Conservation (phyloP, 2,329 filamentous ascomycete genomes). For the Pseudogymnoascus sp. region DNA sequence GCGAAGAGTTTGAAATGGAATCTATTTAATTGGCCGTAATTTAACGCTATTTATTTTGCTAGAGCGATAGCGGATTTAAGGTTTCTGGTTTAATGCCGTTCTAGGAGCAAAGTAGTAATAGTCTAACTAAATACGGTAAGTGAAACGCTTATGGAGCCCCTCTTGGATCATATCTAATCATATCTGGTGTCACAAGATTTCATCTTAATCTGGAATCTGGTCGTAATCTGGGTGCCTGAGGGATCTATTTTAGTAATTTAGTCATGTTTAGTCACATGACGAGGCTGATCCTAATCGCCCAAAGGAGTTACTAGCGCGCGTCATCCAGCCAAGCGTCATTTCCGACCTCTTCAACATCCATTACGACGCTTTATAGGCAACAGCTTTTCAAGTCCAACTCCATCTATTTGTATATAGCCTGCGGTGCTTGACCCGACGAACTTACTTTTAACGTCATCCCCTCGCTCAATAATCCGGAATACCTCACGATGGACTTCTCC, state of each 20-base stretch:
- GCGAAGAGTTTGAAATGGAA: conserved; percentile 1
- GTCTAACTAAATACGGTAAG: neutral
- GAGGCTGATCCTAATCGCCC: neutral
- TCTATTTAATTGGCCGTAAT: neutral
- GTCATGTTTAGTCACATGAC: neutral
- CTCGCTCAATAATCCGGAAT: neutral
- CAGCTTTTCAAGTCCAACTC: neutral
- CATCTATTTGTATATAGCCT: neutral
- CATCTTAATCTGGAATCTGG: conserved; percentile 4
- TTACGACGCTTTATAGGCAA: conserved; percentile 8
- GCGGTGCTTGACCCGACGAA: neutral
- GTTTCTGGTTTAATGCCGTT: neutral
- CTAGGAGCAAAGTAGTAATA: neutral
- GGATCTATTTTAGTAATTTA: neutral
- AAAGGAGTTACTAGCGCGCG: conserved; percentile 7
- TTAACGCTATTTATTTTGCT: neutral
- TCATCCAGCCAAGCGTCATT: conserved; percentile 7
- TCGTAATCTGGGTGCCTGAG: neutral
- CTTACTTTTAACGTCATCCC: neutral
- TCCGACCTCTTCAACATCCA: neutral
- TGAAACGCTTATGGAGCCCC: conserved; percentile 2
- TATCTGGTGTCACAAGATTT: conserved; percentile 8
- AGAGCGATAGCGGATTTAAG: conserved; percentile 3
- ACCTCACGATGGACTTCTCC: conserved; percentile 72
- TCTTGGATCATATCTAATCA: conserved; percentile 8